phyloP scores from a whole-genome alignment of 768 basidiomycete genomes.

The Phlebiopsis gigantea region DNA sequence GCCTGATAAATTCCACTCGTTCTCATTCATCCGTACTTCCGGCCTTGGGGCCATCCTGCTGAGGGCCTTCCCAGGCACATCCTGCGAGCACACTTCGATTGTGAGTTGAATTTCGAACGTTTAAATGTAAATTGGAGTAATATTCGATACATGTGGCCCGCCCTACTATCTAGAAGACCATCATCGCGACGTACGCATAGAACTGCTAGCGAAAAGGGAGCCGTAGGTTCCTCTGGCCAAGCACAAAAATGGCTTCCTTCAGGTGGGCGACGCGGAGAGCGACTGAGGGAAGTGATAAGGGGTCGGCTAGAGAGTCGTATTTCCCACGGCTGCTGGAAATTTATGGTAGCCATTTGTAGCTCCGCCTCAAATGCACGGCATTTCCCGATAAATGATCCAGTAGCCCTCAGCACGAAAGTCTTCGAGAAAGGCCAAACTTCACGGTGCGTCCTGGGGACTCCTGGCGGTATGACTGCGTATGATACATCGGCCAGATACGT shows the following conservation, averaged over 20 bases:
- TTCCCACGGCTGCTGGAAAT: not conserved
- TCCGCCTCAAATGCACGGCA: not conserved
- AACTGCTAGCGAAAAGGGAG: conserved; percentile 35
- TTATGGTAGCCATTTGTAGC: not conserved
- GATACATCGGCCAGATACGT: no score
- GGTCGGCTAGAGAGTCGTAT: conserved; percentile 17
- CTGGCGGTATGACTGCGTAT: no score
- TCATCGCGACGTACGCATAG: conserved; percentile 29
- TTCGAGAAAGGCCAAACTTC: no score
- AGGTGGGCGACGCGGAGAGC: conserved; percentile 17
- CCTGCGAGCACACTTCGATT: no score
- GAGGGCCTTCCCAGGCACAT: no score
- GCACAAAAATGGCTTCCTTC: conserved; percentile 24
- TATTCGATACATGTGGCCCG: conserved; percentile 24
- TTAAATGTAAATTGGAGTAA: not conserved
- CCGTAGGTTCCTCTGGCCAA: conserved; percentile 21
- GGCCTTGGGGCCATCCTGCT: no score
- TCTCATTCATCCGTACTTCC: no score
- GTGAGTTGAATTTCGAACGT: not conserved
- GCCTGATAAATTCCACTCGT: no score
- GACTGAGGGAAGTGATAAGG: conserved; percentile 27
- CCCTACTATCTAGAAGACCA: conserved; percentile 35
- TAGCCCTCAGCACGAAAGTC: no score
- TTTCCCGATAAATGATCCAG: no score
- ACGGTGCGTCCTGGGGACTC: no score